phyloP scores from a whole-genome alignment of 257 asterid species.

The Solanum pinnatisectum region DNA sequence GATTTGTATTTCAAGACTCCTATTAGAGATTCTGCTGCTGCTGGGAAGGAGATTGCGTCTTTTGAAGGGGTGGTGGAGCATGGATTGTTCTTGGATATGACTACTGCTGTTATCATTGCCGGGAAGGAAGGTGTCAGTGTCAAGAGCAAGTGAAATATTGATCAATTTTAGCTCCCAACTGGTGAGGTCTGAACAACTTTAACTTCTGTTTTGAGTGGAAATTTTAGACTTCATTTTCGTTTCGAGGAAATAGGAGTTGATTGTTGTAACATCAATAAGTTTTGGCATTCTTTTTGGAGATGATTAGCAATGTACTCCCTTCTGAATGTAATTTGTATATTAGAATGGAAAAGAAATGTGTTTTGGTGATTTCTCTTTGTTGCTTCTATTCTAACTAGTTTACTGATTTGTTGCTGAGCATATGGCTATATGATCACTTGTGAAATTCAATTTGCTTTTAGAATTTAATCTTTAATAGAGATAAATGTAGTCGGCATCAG shows the following conservation, averaged over 20 bases:
- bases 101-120: constrained; percentile 66
- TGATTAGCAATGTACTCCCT: not conserved
- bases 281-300: not conserved
- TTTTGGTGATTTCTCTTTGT: not conserved
- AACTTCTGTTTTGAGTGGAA: not conserved
- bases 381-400: not conserved
- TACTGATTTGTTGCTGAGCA: not conserved
- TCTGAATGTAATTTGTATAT: not conserved
- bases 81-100: constrained; percentile 53
- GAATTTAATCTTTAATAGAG: not conserved
- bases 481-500: not conserved
- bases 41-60: constrained; percentile 64
- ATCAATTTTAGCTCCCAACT: not conserved
- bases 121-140: constrained; percentile 59
- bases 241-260: not conserved
- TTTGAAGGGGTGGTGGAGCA: constrained; percentile 85
- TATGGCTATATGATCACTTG: not conserved
- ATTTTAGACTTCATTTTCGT: not conserved
- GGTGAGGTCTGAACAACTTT: not conserved
- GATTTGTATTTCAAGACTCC: constrained; percentile 90
- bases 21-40: constrained; percentile 56
- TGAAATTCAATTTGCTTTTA: not conserved
- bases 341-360: not conserved
- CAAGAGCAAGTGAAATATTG: constrained; percentile 36
- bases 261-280: not conserved